Evolutionary conservation across 345 rosid genomes (phyloP), one percentile per base, ranked within the genome.

Genomic region (Laguncularia racemosa): DNA sequence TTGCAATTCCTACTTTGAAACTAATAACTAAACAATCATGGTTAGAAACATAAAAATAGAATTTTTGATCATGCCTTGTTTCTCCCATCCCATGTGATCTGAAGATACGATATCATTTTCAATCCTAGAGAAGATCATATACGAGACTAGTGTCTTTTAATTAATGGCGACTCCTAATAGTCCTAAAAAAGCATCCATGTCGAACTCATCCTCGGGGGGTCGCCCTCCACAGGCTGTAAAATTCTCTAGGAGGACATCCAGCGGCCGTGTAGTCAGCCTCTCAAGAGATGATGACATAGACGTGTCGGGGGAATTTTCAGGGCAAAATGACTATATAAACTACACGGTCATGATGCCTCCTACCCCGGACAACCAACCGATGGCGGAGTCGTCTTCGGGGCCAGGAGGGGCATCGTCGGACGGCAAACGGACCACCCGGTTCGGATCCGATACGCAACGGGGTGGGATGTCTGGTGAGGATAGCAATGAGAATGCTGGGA

Each of bases 291-390:
- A 89, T 9, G 95, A 89, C 23, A 28, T 88, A 48, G 95, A 88
- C 65, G 58, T 81, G 78, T 63, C 91, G 0, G 85, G 88, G 1
- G 95, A 88, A 16, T 71, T 65, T 53, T 73, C 84, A n/a, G 71
- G 78, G 17, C 97, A 80, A 53, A 85, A 71, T 53, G 97, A 88
- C 69, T 88, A 88, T 60, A 82, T 81, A 44, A 84, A 91, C 44
- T 91, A 91, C 83, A 91, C 98, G 0, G 96, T 91, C 28, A 73
- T 88, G 63, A 71, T 91, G 95, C 98, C 98, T 6, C 95, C 98
- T 0, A 91, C 98, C 0, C 98, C 98, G 0, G 98, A 91, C 54
- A 91, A 91, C 76, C 98, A 89, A 49, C 97, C 96, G 3, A 77
- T 69, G 44, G 78, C 74, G 61, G 70, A 16, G 64, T 67, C 21